Evolutionary conservation across 2,329 filamentous ascomycete genomes (phyloP), one percentile per base, ranked within the genome.

Genomic region (Fusarium oxysporum): DNA sequence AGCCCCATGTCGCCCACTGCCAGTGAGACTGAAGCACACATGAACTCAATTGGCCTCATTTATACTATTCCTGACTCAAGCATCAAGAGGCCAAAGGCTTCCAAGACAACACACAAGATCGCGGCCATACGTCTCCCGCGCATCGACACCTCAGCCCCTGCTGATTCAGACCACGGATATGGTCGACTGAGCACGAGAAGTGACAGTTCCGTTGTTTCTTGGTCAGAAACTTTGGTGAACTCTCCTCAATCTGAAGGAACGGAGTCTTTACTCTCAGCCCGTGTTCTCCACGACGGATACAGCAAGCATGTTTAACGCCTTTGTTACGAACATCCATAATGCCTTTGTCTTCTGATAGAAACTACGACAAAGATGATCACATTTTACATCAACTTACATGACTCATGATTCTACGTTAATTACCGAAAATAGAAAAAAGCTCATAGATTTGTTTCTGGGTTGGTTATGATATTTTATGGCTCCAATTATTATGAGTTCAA

Each of bases 11-110:
- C 72, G 13, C 41, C 66, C 16, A 75, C 75, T 17, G 44, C 23
- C 41, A 68, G 72, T 28, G 77, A 74, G 38, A 79, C 74, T 67
- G 76, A 78, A 43, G 68, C 75, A 33, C 70, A 60, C 12, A 77
- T 78, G 16, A 70, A 76, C 8, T 51, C 61, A 2, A 33, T 77
- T 12, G 56, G 45, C 16, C 73, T 79, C 35, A 62, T 74, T n/a
- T 60, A 78, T 16, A 53, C 71, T 3, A 73, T 58, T 8, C 58
- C 55, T 23, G 59, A 63, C 21, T 28, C 62, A 5, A 53, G 21
- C 8, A 37, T 62, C 19, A 64, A 45, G 33, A 66, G 30, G 30
- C 41, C 55, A 11, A 43, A 66, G 1, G 25, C n/a, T n/a, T 65
- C 40, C 12, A 64, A 57, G 6, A 38, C 41, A 35, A 38, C 44